These are phyloP conservation scores for Stagonosporopsis tanaceti DNA, from an alignment of 2,329 filamentous ascomycete species.

Conservation along the genomic window DNA sequence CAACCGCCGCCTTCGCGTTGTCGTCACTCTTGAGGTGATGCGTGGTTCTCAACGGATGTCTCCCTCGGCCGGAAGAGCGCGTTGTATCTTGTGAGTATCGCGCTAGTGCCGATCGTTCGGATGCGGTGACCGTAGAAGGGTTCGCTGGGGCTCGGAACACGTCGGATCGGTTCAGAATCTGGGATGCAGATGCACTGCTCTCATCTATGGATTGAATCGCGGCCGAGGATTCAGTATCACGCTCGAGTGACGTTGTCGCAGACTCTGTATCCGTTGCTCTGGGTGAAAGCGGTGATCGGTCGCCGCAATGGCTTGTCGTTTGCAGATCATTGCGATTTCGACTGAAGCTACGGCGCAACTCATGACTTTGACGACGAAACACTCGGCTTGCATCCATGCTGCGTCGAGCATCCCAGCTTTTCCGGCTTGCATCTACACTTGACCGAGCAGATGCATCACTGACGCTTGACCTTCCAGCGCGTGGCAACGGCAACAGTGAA, in stretches of 20 bases:
- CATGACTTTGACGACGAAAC: conserved; percentile 53
- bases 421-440: conserved; percentile 45
- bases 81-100: conserved; percentile 51
- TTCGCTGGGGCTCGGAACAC: conserved; percentile 85
- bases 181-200: conserved; percentile 81
- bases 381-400: conserved; percentile 61
- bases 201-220: conserved; percentile 71
- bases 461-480: conserved; percentile 45
- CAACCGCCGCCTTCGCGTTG: conserved; percentile 15
- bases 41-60: conserved; percentile 22
- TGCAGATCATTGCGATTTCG: conserved; percentile 62
- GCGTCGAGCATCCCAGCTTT: conserved; percentile 52
- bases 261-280: conserved; percentile 74
- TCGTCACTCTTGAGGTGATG: conserved; percentile 22
- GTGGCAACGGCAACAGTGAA: conserved; percentile 49
- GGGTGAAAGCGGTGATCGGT: conserved; percentile 58
- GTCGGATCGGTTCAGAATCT: conserved; percentile 86
- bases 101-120: conserved; percentile 32
- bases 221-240: conserved; percentile 75
- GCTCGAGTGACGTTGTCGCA: conserved; percentile 75
- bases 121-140: conserved; percentile 31
- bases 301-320: conserved; percentile 59
- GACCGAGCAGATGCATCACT: conserved; percentile 55
- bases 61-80: conserved; percentile 40
- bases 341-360: conserved; percentile 68